Evolutionary conservation across 2,329 filamentous ascomycete genomes (phyloP).

Genomic region (Diaporthe citri): DNA sequence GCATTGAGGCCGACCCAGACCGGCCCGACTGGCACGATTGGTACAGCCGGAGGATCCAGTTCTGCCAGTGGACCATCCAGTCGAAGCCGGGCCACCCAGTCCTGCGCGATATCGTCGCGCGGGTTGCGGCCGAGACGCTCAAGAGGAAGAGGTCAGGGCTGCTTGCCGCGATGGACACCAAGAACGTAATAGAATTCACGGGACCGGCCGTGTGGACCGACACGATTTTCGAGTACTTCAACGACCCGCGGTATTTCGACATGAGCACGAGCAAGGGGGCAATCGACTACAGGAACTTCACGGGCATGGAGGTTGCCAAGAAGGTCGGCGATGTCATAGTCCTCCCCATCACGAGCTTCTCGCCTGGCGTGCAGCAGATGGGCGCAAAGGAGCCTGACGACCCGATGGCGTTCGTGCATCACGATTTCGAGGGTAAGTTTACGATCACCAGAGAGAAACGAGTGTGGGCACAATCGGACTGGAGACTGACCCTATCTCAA

Average conservation of each 20-base stretch:
- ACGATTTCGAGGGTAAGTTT: conserved; percentile 89
- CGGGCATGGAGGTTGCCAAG: conserved; percentile 84
- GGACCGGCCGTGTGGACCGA: conserved; percentile 97
- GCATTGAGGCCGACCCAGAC: conserved; percentile 97
- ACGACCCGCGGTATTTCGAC: conserved; percentile 89
- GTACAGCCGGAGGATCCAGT: conserved; percentile 97
- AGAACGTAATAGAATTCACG: conserved; percentile 91
- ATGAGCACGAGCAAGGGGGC: conserved; percentile 77
- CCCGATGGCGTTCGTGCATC: conserved; percentile 97
- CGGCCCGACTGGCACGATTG: conserved; percentile 92
- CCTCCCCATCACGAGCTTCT: conserved; percentile 96
- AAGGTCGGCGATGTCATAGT: conserved; percentile 95
- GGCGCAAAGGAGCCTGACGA: conserved; percentile 88
- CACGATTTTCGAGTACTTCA: conserved; percentile 91
- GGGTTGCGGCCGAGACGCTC: conserved; percentile 86
- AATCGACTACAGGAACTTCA: conserved; percentile 90
- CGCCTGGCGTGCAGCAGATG: conserved; percentile 94
- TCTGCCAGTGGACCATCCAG: conserved; percentile 99
- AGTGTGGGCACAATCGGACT: neutral
- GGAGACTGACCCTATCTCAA: conserved; percentile 42
- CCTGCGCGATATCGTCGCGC: conserved; percentile 86
- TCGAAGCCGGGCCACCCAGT: conserved; percentile 94
- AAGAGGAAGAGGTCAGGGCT: conserved; percentile 76
- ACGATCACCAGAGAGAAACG: neutral
- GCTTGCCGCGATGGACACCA: conserved; percentile 71